Evolutionary conservation across 768 basidiomycete species (phyloP).

Genomic region (Boletus rubroflammeus): DNA sequence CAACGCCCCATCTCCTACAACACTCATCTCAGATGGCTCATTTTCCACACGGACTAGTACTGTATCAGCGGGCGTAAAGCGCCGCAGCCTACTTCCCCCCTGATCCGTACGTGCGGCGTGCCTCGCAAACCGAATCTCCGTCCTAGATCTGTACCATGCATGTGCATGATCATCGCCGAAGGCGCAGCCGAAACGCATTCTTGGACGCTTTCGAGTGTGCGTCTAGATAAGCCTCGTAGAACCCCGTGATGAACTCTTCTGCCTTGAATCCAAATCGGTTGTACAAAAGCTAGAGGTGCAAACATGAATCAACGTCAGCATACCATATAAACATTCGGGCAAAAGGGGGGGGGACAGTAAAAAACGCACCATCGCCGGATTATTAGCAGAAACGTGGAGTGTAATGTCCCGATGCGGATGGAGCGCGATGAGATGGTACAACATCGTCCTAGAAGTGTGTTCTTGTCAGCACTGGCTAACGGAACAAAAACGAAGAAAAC

Average conservation of each 20-base stretch:
- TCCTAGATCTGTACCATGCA: not conserved
- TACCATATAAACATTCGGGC: not conserved
- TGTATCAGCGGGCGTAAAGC: not conserved
- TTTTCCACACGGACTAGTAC: not conserved
- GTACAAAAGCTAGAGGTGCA: slow-evolving; percentile 56
- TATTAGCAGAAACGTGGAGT: slow-evolving; percentile 79
- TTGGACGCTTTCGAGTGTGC: slow-evolving; percentile 66
- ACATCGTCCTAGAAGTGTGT: slow-evolving; percentile 52
- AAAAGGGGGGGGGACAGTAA: not conserved
- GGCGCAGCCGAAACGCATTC: slow-evolving; percentile 75
- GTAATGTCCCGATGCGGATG: slow-evolving; percentile 78
- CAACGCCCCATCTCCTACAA: too few relatives aligned
- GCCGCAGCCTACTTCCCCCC: not conserved
- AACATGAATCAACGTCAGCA: not conserved
- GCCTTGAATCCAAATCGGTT: slow-evolving; percentile 88
- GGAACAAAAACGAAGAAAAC: slow-evolving; percentile 6
- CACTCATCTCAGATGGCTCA: not conserved
- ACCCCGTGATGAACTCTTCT: slow-evolving; percentile 77
- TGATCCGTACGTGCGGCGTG: not conserved
- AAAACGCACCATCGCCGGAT: slow-evolving; percentile 64
- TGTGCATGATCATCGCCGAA: slow-evolving; percentile 47
- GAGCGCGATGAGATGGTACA: slow-evolving; percentile 68
- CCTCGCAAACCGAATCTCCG: not conserved
- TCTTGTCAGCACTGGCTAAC: not conserved
- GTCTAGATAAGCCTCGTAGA: slow-evolving; percentile 78